Base-by-base conservation (phyloP, 768 basidiomycete species). In the Sporobolomyces roseus region DNA sequence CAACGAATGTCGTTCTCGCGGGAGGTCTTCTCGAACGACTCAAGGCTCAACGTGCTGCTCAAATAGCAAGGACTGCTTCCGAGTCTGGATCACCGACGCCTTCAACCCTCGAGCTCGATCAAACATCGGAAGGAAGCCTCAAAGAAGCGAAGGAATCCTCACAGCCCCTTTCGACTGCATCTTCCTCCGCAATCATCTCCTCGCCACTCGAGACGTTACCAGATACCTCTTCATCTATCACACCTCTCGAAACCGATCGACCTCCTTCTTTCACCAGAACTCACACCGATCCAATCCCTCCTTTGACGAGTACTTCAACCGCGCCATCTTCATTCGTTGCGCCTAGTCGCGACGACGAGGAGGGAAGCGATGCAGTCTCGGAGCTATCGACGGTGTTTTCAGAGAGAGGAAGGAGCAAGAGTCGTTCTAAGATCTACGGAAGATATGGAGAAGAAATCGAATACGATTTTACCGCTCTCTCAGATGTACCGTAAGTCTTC, bases 391-490 rank as follows among this genome's bases (percentile, higher is more conserved):
- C 4, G 7, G 16, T 46, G 30, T 32, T 48, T 21, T 3, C 58
- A 38, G 35, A 35, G 19, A 21, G n/a, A 3, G 64, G 50, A 1
- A 27, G 54, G 14, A 30, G 49, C 10, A 63, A 63, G 38, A 32
- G 56, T 16, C 27, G 58, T 25, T 63, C 62, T 3, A 69, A n/a
- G 29, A 38, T 69, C n/a, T 54, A 30, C 29, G 67, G 62, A 5
- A 58, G 67, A 32, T 51, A 63, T 25, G 67, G 67, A 23, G 62
- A 60, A 29, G 67, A 69, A 45, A 4, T 54, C 33, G 67, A 63
- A 7, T 64, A 60, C 51, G 67, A 69, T 2, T 69, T 69, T 35
- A 48, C 49, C 2, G 56, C 63, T 19, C 61, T 69, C 4, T 69
- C 67, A 0, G 67, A 69, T 43, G 62, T 69, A 2, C 62, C 10